Evolutionary conservation across 2,329 filamentous ascomycete genomes (phyloP).

Genomic region (Penicillium polonicum): DNA sequence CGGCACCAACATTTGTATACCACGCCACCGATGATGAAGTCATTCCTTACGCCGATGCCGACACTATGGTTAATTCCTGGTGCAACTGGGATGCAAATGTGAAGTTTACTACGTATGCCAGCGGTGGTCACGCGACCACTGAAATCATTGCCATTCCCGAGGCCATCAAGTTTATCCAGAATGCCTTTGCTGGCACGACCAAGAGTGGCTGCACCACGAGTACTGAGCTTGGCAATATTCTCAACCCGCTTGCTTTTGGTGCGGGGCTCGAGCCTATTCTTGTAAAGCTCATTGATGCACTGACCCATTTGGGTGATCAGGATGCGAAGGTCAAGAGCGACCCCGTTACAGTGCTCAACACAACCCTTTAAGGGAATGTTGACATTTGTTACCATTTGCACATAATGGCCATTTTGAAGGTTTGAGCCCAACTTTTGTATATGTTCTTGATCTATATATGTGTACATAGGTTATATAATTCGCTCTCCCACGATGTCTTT

Average conservation of each 20-base stretch:
- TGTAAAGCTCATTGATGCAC: constrained; percentile 19
- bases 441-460: neutral
- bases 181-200: constrained; percentile 27
- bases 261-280: constrained; percentile 25
- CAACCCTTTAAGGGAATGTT: neutral
- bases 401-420: neutral
- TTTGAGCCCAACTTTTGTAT: neutral
- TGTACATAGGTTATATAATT: neutral
- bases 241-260: constrained; percentile 26
- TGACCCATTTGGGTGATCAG: constrained; percentile 14
- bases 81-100: constrained; percentile 23
- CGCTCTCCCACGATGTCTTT: neutral
- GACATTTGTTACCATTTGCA: neutral
- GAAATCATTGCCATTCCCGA: constrained; percentile 24
- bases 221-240: constrained; percentile 19
- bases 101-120: constrained; percentile 26
- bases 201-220: constrained; percentile 20
- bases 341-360: constrained; percentile 10
- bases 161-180: constrained; percentile 22
- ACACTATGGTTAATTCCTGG: constrained; percentile 24
- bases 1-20: constrained; percentile 29
- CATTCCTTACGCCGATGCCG: constrained; percentile 25
- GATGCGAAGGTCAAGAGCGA: constrained; percentile 23
- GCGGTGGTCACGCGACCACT: constrained; percentile 27
- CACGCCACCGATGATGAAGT: constrained; percentile 28